phyloP scores from a whole-genome alignment of 495 filamentous ascomycete species.

The Penicillium taxi region DNA sequence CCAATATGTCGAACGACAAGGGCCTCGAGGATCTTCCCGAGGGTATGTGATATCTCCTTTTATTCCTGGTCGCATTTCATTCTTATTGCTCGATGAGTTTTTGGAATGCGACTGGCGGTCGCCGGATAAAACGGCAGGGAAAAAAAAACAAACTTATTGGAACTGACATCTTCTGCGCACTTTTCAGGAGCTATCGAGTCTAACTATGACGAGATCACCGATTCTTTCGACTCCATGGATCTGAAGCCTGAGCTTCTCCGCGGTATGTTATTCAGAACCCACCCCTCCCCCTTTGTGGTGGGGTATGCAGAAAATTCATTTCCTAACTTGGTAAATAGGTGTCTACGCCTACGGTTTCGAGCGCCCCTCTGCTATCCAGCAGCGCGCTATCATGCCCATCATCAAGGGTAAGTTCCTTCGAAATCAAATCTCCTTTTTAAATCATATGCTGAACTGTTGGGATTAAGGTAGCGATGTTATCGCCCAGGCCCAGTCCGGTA shows the following conservation, averaged over 20 bases:
- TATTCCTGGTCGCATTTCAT: conserved; percentile 1
- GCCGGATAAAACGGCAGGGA: conserved; percentile 1
- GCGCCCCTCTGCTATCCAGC: conserved; percentile 97
- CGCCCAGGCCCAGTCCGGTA: conserved; percentile 97
- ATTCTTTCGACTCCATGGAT: conserved; percentile 97
- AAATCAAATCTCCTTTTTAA: neutral
- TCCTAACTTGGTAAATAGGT: conserved; percentile 48
- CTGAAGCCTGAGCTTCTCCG: conserved; percentile 94
- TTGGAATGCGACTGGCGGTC: no score
- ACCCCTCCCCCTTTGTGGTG: conserved; percentile 7
- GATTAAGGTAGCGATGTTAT: conserved; percentile 90
- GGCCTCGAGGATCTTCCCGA: conserved; percentile 94
- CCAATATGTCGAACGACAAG: conserved; percentile 93
- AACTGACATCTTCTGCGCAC: conserved; percentile 3
- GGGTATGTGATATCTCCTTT: conserved; percentile 47
- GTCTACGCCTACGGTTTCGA: conserved; percentile 99
- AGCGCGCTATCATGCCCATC: conserved; percentile 98
- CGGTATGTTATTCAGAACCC: conserved; percentile 64
- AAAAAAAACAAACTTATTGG: conserved; percentile 20
- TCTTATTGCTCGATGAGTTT: no score
- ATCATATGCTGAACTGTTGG: conserved; percentile 16
- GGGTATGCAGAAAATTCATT: conserved; percentile 19
- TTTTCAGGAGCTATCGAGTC: conserved; percentile 90
- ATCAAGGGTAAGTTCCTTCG: conserved; percentile 77
- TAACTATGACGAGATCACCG: conserved; percentile 99